Evolutionary conservation across 768 basidiomycete species (phyloP).

Genomic region (Calocybe cyanea): DNA sequence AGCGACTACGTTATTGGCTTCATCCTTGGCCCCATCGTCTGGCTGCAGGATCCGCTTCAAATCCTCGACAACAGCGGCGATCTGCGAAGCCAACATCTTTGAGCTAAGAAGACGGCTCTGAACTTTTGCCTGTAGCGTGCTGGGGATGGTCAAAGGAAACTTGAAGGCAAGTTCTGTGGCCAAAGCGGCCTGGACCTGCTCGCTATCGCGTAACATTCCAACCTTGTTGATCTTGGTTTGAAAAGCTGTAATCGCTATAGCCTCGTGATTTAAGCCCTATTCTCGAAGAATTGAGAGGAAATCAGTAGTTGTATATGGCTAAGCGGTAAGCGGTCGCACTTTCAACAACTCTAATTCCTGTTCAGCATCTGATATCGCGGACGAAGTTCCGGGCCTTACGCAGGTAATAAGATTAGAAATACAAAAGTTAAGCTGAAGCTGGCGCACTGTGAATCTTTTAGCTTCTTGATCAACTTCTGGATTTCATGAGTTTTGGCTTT

Average conservation of each 20-base stretch:
- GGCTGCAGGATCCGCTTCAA: slow-evolving; percentile 42
- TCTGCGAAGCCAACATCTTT: slow-evolving; percentile 62
- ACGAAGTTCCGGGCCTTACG: slow-evolving; percentile 32
- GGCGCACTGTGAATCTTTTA: slow-evolving; percentile 64
- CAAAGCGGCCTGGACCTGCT: slow-evolving; percentile 43
- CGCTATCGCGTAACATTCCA: slow-evolving; percentile 47
- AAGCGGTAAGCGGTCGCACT: slow-evolving; percentile 32
- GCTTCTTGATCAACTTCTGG: slow-evolving; percentile 77
- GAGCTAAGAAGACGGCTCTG: slow-evolving; percentile 75
- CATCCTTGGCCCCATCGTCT: slow-evolving; percentile 4
- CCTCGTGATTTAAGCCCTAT: slow-evolving; percentile 57
- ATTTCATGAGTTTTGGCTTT: slow-evolving; percentile 79
- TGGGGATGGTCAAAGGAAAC: slow-evolving; percentile 30
- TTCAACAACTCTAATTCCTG: slow-evolving; percentile 61
- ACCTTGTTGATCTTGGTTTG: slow-evolving; percentile 74
- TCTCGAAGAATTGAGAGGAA: neutral
- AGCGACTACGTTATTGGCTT: slow-evolving; percentile 10
- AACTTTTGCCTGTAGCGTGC: slow-evolving; percentile 52
- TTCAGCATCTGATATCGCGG: slow-evolving; percentile 48
- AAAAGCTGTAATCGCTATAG: slow-evolving; percentile 62
- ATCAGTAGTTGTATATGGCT: slow-evolving; percentile 3
- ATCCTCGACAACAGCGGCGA: slow-evolving; percentile 47
- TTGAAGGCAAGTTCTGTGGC: slow-evolving; percentile 38
- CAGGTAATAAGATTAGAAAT: slow-evolving; percentile 11
- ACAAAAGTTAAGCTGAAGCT: neutral